These are phyloP conservation scores for Calocybe gambosa DNA, from an alignment of 1,284 basidiomycete species.

Conservation along the genomic window DNA sequence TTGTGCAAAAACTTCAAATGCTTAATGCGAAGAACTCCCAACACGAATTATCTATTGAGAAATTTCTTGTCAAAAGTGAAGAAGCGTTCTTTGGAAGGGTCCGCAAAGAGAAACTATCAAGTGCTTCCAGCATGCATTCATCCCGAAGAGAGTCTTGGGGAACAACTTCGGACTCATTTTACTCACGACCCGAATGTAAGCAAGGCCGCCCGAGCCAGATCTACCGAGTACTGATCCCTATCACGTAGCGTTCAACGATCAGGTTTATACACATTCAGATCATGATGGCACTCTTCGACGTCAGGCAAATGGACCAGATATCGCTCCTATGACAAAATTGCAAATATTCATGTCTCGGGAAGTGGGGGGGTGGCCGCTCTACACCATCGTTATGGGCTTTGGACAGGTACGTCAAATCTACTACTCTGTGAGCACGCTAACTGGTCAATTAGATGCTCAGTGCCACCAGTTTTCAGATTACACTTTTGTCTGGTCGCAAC, in stretches of 20 bases:
- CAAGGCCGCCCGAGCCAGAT: conserved; percentile 31
- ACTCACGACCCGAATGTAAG: conserved; percentile 75
- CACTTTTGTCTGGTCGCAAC: conserved; percentile 79
- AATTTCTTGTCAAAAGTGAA: conserved; percentile 84
- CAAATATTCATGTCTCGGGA: conserved; percentile 79
- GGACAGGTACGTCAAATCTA: conserved; percentile 54
- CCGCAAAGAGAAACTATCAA: conserved; percentile 76
- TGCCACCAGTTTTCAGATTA: conserved; percentile 93
- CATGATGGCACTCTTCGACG: conserved; percentile 51
- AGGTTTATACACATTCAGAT: conserved; percentile 40
- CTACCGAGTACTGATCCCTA: conserved; percentile 9
- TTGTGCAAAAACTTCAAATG: conserved; percentile 78
- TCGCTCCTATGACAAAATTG: conserved; percentile 68
- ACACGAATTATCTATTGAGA: conserved; percentile 86
- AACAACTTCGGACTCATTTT: conserved; percentile 61
- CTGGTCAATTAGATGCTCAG: conserved; percentile 56
- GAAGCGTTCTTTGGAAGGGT: conserved; percentile 89
- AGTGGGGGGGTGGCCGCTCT: conserved; percentile 81
- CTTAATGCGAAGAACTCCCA: conserved; percentile 85
- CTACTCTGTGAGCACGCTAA: conserved; percentile 5
- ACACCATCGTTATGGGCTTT: conserved; percentile 80
- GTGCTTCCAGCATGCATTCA: conserved; percentile 71
- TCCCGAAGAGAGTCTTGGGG: conserved; percentile 83
- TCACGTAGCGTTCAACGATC: conserved; percentile 51
- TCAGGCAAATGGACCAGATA: conserved; percentile 43